Conservation (phyloP, 192 early-diverging fungal genomes). For the Gigaspora rosea region DNA sequence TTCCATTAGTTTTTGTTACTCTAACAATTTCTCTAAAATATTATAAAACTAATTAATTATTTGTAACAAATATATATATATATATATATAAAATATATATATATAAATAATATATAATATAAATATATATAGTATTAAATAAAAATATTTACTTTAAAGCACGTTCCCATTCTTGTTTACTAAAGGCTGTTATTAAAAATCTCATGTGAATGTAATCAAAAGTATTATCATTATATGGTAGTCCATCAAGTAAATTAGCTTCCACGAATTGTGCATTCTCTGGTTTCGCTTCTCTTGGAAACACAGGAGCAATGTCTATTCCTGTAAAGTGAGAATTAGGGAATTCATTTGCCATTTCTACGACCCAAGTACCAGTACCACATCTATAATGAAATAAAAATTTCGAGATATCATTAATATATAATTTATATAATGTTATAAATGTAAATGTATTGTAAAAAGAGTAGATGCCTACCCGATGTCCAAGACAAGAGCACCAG, state of each 20-base stretch:
- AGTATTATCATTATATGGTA: conserved; percentile 32
- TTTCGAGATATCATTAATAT: no score
- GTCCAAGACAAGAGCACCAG: neutral
- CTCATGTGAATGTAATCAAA: conserved; percentile 44
- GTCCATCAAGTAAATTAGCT: conserved; percentile 35
- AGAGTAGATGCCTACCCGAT: neutral
- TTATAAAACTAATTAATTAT: no score
- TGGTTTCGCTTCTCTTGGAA: conserved; percentile 37
- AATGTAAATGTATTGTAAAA: neutral
- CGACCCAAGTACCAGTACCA: neutral
- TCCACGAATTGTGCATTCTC: conserved; percentile 37
- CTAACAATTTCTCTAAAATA: neutral
- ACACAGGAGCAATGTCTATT: conserved; percentile 42
- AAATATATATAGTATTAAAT: no score
- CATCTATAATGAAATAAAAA: neutral
- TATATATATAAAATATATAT: no score
- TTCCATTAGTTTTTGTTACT: conserved; percentile 1
- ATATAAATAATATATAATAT: no score
- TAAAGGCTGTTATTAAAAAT: conserved; percentile 34
- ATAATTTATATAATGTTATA: neutral
- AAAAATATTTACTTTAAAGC: neutral
- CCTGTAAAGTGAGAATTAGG: conserved; percentile 36
- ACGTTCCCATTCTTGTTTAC: conserved; percentile 14
- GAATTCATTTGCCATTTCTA: conserved; percentile 24
- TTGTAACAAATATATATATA: no score